Evolutionary conservation across 2,329 filamentous ascomycete species (phyloP).

Genomic region (Ambrosiella cleistominuta): DNA sequence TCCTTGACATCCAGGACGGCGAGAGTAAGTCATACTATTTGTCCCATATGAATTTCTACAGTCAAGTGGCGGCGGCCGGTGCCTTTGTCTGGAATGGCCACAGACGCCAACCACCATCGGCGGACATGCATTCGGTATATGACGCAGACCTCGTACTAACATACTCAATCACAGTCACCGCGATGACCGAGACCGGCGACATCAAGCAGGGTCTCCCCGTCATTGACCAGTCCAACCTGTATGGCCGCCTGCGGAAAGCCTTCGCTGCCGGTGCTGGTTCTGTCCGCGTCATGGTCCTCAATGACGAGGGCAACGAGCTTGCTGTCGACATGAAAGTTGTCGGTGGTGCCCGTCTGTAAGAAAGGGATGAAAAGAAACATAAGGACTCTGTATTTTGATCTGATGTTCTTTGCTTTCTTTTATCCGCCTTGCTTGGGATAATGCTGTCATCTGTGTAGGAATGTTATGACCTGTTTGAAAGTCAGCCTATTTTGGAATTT

Average conservation of each 20-base stretch:
- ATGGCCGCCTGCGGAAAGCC: constrained; percentile 58
- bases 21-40: constrained; percentile 19
- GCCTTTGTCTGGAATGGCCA: neutral
- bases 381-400: neutral
- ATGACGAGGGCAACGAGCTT: constrained; percentile 81
- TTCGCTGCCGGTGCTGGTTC: constrained; percentile 87
- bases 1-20: constrained; percentile 85
- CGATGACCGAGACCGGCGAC: constrained; percentile 98
- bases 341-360: constrained; percentile 54
- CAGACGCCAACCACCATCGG: neutral
- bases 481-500: too few relatives aligned
- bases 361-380: neutral
- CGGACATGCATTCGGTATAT: constrained; percentile 5
- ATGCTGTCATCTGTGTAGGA: too few relatives aligned
- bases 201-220: constrained; percentile 92
- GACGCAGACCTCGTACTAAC: constrained; percentile 12
- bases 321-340: constrained; percentile 98
- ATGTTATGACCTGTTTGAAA: too few relatives aligned
- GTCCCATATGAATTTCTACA: neutral
- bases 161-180: constrained; percentile 40
- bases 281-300: constrained; percentile 89
- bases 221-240: constrained; percentile 86
- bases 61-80: neutral
- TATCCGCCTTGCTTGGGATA: too few relatives aligned
- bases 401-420: neutral